Percentiles rank a stretch among this genome's conserved stretches.
These are phyloP conservation scores for Ogataea populi-albae DNA, from an alignment of 805 yeast species.

Conservation along the genomic window DNA sequence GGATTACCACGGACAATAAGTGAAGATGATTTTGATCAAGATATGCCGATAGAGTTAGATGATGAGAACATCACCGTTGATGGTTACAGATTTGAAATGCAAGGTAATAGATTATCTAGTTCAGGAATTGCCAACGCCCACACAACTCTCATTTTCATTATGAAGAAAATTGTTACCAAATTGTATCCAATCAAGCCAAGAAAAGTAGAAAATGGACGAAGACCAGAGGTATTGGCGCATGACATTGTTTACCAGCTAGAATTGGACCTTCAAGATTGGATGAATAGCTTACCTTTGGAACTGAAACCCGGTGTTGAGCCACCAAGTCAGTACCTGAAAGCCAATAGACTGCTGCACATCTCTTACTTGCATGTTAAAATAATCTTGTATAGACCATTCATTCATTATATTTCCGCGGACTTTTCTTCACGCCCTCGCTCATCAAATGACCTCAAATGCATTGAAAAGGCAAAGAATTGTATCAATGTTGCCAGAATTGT, in stretches of 20 bases:
- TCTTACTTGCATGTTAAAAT: slow-evolving; percentile 76
- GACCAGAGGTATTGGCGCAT: slow-evolving; percentile 34
- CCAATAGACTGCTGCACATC: slow-evolving; percentile 69
- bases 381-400: slow-evolving; percentile 81
- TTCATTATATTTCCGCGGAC: slow-evolving; percentile 73
- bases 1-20: slow-evolving; percentile 79
- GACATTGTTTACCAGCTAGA: slow-evolving; percentile 60
- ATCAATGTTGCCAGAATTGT: slow-evolving; percentile 81
- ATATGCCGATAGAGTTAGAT: slow-evolving; percentile 77
- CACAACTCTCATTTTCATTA: slow-evolving; percentile 66
- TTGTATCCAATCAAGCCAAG: slow-evolving; percentile 68
- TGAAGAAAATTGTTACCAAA: slow-evolving; percentile 67
- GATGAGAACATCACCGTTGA: slow-evolving; percentile 78
- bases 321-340: slow-evolving; percentile 61
- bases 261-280: slow-evolving; percentile 67
- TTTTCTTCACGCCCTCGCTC: slow-evolving; percentile 24
- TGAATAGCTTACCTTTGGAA: slow-evolving; percentile 64
- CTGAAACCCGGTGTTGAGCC: slow-evolving; percentile 71
- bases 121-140: slow-evolving; percentile 84
- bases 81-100: slow-evolving; percentile 43
- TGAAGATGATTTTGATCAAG: slow-evolving; percentile 84
- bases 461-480: slow-evolving; percentile 77
- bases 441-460: slow-evolving; percentile 54
- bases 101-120: slow-evolving; percentile 58
- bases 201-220: slow-evolving; percentile 24